Evolutionary conservation across 2,329 filamentous ascomycete genomes (phyloP).

Genomic region (Ceratocystis smalleyi): DNA sequence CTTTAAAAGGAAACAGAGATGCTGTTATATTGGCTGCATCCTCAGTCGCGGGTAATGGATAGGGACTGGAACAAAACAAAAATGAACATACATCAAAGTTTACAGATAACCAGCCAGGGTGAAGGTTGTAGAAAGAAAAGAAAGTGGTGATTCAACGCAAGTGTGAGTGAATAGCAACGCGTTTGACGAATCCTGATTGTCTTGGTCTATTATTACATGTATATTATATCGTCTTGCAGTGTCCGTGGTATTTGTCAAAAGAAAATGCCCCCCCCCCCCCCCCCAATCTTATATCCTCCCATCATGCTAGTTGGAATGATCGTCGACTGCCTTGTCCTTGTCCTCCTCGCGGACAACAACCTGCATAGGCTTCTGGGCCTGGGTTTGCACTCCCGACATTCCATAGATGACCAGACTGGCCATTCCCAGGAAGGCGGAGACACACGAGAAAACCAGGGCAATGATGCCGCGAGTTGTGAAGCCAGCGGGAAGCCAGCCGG

Average conservation of each 20-base stretch:
- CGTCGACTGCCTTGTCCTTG: not conserved
- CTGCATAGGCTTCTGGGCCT: not conserved
- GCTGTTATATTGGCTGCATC: not conserved
- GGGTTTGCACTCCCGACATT: conserved; percentile 4
- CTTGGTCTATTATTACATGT: not conserved
- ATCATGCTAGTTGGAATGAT: not conserved
- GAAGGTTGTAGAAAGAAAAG: not conserved
- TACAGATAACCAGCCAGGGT: not conserved
- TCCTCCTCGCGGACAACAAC: conserved; percentile 3
- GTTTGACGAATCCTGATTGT: not conserved
- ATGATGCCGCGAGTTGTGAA: conserved; percentile 59
- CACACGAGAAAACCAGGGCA: conserved; percentile 55
- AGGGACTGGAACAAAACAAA: conserved; percentile 2
- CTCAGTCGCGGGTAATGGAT: not conserved
- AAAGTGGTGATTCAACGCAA: not conserved
- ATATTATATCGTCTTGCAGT: not conserved
- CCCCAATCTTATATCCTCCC: not conserved
- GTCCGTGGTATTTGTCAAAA: not conserved
- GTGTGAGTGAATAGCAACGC: not conserved
- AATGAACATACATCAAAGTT: not conserved
- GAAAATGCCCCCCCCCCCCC: not conserved
- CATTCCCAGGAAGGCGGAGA: conserved; percentile 55
- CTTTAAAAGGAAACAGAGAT: not conserved
- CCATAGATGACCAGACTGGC: conserved; percentile 16
- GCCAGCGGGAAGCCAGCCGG: conserved; percentile 46